A percentile compares a stretch with the other conserved stretches of the same genome.
Evolutionary conservation across 2,329 filamentous ascomycete species (phyloP).

Genomic region (Berkeleyomyces rouxiae): DNA sequence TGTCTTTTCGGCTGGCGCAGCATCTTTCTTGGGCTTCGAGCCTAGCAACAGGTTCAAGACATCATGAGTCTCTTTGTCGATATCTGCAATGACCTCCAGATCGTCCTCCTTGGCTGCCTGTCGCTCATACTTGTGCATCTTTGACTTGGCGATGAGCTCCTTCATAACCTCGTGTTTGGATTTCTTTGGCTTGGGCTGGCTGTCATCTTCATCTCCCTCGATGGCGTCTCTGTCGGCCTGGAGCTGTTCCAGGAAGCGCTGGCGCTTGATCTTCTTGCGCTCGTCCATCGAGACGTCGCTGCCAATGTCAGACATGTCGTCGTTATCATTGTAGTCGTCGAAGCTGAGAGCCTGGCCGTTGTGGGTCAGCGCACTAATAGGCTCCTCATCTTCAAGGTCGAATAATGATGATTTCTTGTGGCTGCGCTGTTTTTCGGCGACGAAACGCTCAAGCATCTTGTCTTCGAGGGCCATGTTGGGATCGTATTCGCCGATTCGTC

Average conservation of each 20-base stretch:
- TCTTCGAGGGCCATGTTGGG: slow-evolving; percentile 87
- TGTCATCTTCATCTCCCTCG: slow-evolving; percentile 33
- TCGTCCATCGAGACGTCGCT: slow-evolving; percentile 39
- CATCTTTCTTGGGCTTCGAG: slow-evolving; percentile 16
- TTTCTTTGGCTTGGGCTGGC: slow-evolving; percentile 70
- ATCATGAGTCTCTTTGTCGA: slow-evolving; percentile 69
- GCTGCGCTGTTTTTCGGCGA: slow-evolving; percentile 64
- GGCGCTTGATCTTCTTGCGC: slow-evolving; percentile 37
- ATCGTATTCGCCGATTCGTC: slow-evolving; percentile 90
- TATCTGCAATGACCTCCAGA: slow-evolving; percentile 64
- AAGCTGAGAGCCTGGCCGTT: slow-evolving; percentile 59
- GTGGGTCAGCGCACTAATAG: slow-evolving; percentile 59
- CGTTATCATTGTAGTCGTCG: slow-evolving; percentile 70
- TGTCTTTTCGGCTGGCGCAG: slow-evolving; percentile 1
- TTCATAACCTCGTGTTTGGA: slow-evolving; percentile 95
- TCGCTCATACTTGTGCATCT: slow-evolving; percentile 83
- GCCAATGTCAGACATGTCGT: slow-evolving; percentile 50
- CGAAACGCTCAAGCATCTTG: slow-evolving; percentile 78
- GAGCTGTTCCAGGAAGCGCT: slow-evolving; percentile 31
- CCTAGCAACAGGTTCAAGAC: slow-evolving; percentile 53
- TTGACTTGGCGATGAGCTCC: slow-evolving; percentile 94
- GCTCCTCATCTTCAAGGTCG: slow-evolving; percentile 71
- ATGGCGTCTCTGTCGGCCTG: slow-evolving; percentile 25
- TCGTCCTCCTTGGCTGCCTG: slow-evolving; percentile 88
- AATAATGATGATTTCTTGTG: slow-evolving; percentile 70